These are phyloP conservation scores for Xylariaceae sp. DNA, from an alignment of 2,329 filamentous ascomycete genomes.

Conservation along the genomic window DNA sequence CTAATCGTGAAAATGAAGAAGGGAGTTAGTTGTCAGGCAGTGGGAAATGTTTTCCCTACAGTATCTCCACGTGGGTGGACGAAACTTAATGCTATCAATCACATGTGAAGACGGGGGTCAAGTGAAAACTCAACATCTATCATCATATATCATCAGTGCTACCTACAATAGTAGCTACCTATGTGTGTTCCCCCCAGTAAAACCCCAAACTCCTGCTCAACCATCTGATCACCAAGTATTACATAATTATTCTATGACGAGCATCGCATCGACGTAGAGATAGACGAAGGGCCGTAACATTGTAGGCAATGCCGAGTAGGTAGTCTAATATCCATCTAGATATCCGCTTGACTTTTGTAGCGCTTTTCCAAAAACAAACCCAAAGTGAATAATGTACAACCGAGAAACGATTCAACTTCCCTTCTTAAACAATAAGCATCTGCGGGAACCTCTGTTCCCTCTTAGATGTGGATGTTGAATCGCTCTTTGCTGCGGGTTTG, in stretches of 20 bases:
- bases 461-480: too few species aligned
- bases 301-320: slow-evolving; percentile 13
- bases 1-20: too few species aligned
- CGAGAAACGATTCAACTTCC: too few species aligned
- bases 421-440: slow-evolving; percentile 15
- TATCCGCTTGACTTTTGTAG: slow-evolving; percentile 9
- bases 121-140: too few species aligned
- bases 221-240: slow-evolving; percentile 12
- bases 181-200: too few species aligned
- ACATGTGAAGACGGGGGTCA: too few species aligned
- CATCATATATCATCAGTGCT: too few species aligned
- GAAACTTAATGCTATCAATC: too few species aligned
- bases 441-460: slow-evolving; percentile 17
- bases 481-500: slow-evolving; percentile 11
- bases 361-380: slow-evolving; percentile 9
- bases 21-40: too few species aligned
- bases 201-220: slow-evolving; percentile 7
- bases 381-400: not conserved
- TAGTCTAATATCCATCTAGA: slow-evolving; percentile 9
- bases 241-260: slow-evolving; percentile 15
- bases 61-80: too few species aligned
- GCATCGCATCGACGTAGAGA: slow-evolving; percentile 10
- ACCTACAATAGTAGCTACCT: too few species aligned
- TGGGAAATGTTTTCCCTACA: too few species aligned
- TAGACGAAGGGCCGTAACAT: slow-evolving; percentile 16